Base-by-base conservation (phyloP, 2,329 filamentous ascomycete species). In the Ophiostoma australiae region DNA sequence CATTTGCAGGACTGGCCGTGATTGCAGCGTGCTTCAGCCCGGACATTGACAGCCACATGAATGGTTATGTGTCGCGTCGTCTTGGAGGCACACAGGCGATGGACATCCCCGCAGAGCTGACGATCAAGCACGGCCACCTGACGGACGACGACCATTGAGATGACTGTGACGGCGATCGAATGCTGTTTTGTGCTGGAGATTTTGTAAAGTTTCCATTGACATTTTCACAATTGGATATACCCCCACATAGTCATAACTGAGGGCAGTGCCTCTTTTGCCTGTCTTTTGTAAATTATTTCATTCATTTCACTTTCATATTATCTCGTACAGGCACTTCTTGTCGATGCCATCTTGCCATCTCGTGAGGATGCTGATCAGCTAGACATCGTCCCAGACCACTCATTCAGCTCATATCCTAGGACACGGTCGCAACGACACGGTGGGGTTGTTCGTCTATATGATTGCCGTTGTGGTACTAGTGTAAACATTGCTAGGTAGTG, bases 21-120 rank as follows among this genome's bases (percentile, higher is more conserved):
- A 39, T 73, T n/a, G 70, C 71, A 5, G 69, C 72, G 41, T 71
- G 39, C 67, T 71, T 73, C 66, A 69, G 33, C 33, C 52, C 65
- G 1, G 70, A 73, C 69, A 70, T 73, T 67, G 70, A 72, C 66
- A 41, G 48, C 17, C 44, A 70, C 65, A n/a, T 73, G 65, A 72
- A 68, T 66, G 55, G 71, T 70, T 73, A 70, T 23, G 72, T 73
- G 15, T 70, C 55, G 23, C 72, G 72, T 20, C 72, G 72, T 55
- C 68, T 73, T 23, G 69, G 33, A 31, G 72, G 72, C 61, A 73
- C 72, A 41, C n/a, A 65, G 58, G 72, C 72, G 33, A 72, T 70
- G 72, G 61, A 70, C 37, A 67, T 72, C 4, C 70, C 71, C 8
- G 71, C 11, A 7, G 69, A 72, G 69, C 70, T 58, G 41, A 72